Evolutionary conservation across 2,329 filamentous ascomycete genomes (phyloP).

Genomic region (Paraphoma sp.): DNA sequence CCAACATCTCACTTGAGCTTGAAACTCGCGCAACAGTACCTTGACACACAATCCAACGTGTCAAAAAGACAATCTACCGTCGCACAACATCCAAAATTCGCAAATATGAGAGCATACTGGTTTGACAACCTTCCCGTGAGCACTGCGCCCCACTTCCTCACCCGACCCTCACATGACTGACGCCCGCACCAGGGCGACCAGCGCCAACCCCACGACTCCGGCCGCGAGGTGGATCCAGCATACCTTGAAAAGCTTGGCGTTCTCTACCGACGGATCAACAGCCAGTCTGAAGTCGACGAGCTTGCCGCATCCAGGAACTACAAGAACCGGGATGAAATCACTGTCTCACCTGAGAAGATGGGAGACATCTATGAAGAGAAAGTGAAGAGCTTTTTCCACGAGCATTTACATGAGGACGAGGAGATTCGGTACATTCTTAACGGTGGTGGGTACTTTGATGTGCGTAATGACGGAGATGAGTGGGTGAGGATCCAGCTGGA

Average conservation of each 20-base stretch:
- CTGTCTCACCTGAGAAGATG: constrained; percentile 84
- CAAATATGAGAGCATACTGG: constrained; percentile 72
- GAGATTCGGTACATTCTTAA: constrained; percentile 95
- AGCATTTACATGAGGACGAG: constrained; percentile 98
- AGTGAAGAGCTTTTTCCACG: constrained; percentile 90
- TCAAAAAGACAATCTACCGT: not conserved
- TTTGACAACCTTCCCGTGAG: constrained; percentile 70
- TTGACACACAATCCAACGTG: not conserved
- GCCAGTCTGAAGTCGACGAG: constrained; percentile 67
- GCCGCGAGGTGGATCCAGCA: constrained; percentile 67
- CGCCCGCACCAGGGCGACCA: constrained; percentile 77
- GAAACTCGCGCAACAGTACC: not conserved
- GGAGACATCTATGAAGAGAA: constrained; percentile 89
- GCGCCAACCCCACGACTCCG: constrained; percentile 87
- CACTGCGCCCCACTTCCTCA: not conserved
- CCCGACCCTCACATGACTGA: constrained; percentile 21
- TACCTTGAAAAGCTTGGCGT: constrained; percentile 80
- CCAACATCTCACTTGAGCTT: constrained; percentile 8
- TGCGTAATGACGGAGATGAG: constrained; percentile 78
- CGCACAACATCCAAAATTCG: not conserved
- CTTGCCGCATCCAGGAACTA: constrained; percentile 80
- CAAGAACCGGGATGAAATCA: constrained; percentile 94
- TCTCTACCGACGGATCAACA: constrained; percentile 74
- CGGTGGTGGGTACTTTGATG: constrained; percentile 91
- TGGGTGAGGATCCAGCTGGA: constrained; percentile 88